phyloP scores from a whole-genome alignment of 768 basidiomycete genomes.

The Naganishia vaughanmartiniae region DNA sequence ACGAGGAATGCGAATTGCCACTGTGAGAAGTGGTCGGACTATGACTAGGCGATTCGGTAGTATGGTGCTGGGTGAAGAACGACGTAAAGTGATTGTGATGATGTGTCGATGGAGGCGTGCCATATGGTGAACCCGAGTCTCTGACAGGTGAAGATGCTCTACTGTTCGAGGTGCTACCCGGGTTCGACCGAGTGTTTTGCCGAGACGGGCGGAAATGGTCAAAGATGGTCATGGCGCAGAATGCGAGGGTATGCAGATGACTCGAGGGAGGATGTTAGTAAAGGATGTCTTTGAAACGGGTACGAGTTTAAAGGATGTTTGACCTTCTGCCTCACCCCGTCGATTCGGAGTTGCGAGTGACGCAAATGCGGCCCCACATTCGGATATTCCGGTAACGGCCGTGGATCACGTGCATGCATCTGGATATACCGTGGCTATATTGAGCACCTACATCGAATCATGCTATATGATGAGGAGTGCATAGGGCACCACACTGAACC shows the following conservation, averaged over 20 bases:
- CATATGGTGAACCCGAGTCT: conserved; percentile 6
- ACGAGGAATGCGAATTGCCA: conserved; percentile 8
- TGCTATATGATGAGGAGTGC: neutral
- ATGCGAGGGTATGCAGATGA: neutral
- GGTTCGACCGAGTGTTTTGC: conserved; percentile 4
- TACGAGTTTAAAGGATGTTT: too few relatives aligned
- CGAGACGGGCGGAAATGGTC: conserved; percentile 15
- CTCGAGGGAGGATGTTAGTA: neutral
- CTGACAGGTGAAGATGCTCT: neutral
- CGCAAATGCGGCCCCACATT: conserved; percentile 1
- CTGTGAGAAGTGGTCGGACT: neutral
- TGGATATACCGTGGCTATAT: neutral
- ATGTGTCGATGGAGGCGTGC: neutral
- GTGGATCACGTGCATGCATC: neutral
- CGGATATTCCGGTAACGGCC: neutral
- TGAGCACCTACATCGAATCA: too few relatives aligned
- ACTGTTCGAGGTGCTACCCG: conserved; percentile 3
- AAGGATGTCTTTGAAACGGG: neutral
- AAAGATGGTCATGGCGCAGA: conserved; percentile 4
- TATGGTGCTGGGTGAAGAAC: neutral
- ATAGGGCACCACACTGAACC: neutral
- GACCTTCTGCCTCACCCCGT: too few relatives aligned
- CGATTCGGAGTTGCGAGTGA: too few relatives aligned
- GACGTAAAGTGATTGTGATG: conserved; percentile 10
- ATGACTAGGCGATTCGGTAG: neutral